Base-by-base conservation (phyloP, 768 basidiomycete genomes). In the Lactifluus volemus region DNA sequence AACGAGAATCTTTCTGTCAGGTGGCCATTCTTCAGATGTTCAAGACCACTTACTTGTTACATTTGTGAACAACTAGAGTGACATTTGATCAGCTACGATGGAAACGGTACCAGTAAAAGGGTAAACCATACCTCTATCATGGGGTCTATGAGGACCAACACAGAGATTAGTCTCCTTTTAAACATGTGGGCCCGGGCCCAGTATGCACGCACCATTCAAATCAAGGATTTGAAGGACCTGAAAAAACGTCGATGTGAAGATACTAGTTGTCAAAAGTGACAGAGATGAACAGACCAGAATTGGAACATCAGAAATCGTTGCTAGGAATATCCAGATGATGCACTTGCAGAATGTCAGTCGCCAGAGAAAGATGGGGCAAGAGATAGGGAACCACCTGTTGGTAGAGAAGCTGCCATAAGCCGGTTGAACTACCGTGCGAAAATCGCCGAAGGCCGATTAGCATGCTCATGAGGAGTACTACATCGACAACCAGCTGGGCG, bases 141-240 rank as follows among this genome's bases (percentile, higher is more conserved):
- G 25, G 25, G 25, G 25, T 25, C 25, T 25, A 25, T 25, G 25
- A 25, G 25, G 25, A 25, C 25, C 25, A 25, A 38, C 56, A 3
- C 19, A 12, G 38, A n/a, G 17, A 3, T 9, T 7, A 25, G 32
- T 25, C 25, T 25, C 25, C 25, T 25, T 25, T 25, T 25, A 2
- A 25, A 2, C 25, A 25, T 25, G 25, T 25, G 25, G 25, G 25
- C 25, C 25, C 25, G 25, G 25, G 25, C 25, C 2, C 25, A 25
- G 25, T 25, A 25, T 25, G 25, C 25, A 57, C 44, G 17, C 42
- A 61, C 60, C 49, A 39, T 61, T 57, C 34, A 61, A n/a, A 41
- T 61, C 12, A 14, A 61, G 36, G 34, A 32, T 14, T 6, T 57
- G 30, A 44, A 61, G 51, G n/a, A 61, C 36, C 60, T 61, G 25